phyloP scores from a whole-genome alignment of 2,329 filamentous ascomycete genomes.

The Cladophialophora chaetospira region DNA sequence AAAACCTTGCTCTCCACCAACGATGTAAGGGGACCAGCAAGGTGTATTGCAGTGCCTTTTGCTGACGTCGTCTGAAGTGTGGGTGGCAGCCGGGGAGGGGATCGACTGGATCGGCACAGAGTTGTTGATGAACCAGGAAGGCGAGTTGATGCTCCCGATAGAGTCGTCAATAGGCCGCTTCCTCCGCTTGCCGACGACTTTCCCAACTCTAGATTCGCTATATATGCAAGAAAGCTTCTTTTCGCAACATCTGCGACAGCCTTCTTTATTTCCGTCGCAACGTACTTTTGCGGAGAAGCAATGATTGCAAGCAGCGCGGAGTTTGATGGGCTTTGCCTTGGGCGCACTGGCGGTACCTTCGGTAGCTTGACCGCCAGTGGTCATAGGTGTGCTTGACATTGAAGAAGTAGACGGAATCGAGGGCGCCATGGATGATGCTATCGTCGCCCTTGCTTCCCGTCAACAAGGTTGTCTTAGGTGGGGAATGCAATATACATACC shows the following conservation, averaged over 20 bases:
- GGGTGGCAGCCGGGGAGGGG: conserved; percentile 30
- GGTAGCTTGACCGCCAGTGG: not conserved
- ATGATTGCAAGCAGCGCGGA: conserved; percentile 33
- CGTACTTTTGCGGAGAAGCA: conserved; percentile 35
- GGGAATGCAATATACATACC: conserved; percentile 27
- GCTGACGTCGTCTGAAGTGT: conserved; percentile 20
- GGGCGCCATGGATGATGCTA: conserved; percentile 9
- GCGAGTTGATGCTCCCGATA: conserved; percentile 25
- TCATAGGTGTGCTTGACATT: conserved; percentile 1
- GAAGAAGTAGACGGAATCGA: conserved; percentile 1
- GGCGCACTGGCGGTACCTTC: conserved; percentile 13
- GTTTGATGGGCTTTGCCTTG: conserved; percentile 31
- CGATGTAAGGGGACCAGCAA: conserved; percentile 27
- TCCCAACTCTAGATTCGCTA: conserved; percentile 34
- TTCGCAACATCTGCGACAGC: conserved; percentile 32
- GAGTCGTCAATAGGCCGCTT: conserved; percentile 31
- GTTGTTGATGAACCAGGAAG: conserved; percentile 23
- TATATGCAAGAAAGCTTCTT: conserved; percentile 32
- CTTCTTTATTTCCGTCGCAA: conserved; percentile 34
- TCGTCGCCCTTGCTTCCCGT: conserved; percentile 24
- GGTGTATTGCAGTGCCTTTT: conserved; percentile 21
- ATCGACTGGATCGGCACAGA: conserved; percentile 25
- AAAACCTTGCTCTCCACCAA: conserved; percentile 21
- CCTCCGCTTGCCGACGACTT: conserved; percentile 34
- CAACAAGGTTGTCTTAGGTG: conserved; percentile 21